Percentiles rank a stretch among this genome's conserved stretches.
Evolutionary conservation across 129 eudicot species (phyloP).

Genomic region (Artemisia tridentata): DNA sequence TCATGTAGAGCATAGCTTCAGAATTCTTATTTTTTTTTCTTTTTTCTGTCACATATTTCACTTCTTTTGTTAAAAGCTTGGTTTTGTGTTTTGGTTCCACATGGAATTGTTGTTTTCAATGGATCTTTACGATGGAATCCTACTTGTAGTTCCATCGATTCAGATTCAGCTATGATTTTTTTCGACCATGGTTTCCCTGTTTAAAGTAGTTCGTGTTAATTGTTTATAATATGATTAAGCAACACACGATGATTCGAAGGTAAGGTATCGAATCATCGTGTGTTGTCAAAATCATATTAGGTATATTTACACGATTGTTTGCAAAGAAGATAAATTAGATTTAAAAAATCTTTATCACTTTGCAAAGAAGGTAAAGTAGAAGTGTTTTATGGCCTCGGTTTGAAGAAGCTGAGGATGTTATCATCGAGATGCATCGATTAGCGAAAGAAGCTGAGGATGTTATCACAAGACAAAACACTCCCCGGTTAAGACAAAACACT

Average conservation of each 20-base stretch:
- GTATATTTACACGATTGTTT: no score
- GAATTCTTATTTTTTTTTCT: no score
- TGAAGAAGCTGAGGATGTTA: no score
- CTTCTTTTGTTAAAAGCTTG: no score
- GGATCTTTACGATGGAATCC: neutral
- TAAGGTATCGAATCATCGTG: neutral
- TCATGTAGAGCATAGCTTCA: neutral
- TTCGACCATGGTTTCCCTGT: conserved; percentile 12
- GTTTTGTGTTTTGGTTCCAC: neutral
- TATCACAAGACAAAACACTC: no score
- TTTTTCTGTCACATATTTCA: no score
- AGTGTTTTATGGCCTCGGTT: no score
- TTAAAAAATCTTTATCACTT: no score
- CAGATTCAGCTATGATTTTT: neutral
- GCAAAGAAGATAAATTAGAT: neutral
- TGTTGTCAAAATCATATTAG: neutral
- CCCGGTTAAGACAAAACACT: no score
- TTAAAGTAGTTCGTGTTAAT: conserved; percentile 2
- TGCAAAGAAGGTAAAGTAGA: no score
- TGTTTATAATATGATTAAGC: neutral
- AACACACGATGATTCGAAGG: neutral
- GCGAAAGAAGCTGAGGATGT: no score
- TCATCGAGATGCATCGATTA: no score
- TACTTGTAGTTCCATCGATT: neutral
- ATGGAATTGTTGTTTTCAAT: neutral